Conservation (phyloP, 768 basidiomycete genomes). For the Hebeloma cylindrosporum region DNA sequence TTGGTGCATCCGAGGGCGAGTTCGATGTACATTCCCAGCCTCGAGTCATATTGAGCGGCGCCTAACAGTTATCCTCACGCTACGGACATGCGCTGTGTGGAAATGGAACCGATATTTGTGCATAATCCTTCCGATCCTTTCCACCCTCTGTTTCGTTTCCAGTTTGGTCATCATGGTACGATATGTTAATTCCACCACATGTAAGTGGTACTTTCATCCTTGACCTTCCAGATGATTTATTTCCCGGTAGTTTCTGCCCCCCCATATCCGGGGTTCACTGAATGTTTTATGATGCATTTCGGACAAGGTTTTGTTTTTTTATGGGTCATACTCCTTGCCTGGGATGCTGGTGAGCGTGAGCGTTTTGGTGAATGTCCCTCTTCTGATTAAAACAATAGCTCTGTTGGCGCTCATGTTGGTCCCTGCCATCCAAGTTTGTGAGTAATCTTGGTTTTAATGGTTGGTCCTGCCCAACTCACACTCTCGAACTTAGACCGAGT, state of each 20-base stretch:
- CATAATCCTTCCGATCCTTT: slow-evolving; percentile 1
- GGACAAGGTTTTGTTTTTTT: slow-evolving; percentile 2
- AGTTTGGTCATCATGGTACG: not conserved
- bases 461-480: not conserved
- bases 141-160: slow-evolving; percentile 1
- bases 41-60: not conserved
- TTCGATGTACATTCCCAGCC: too few relatives aligned
- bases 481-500: slow-evolving; percentile 1
- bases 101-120: slow-evolving; percentile 3
- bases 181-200: slow-evolving; percentile 7
- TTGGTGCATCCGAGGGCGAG: slow-evolving; percentile 11
- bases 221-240: not conserved
- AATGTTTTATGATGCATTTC: slow-evolving; percentile 6
- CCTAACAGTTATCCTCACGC: slow-evolving; percentile 9
- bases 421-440: slow-evolving; percentile 13
- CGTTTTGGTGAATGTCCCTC: not conserved
- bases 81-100: slow-evolving; percentile 17
- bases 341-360: slow-evolving; percentile 11
- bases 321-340: slow-evolving; percentile 10
- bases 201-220: not conserved
- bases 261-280: slow-evolving; percentile 5
- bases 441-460: not conserved
- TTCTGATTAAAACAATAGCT: not conserved
- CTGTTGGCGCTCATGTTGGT: slow-evolving; percentile 10
- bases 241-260: not conserved